Evolutionary conservation across 75 land plant species (phyloP).

Genomic region (Azolla pinnata): DNA sequence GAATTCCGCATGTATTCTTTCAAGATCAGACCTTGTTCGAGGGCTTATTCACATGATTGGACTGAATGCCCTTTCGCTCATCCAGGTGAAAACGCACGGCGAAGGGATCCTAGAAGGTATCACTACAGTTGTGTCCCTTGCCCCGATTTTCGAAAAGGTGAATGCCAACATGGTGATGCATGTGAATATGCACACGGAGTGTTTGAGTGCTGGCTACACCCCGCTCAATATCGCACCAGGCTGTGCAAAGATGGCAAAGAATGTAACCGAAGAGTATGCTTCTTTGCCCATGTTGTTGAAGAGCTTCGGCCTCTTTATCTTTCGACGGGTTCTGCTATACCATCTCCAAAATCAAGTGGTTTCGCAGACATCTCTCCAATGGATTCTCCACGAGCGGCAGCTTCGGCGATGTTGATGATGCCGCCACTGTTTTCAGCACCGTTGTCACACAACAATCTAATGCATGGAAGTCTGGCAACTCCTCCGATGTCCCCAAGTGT

Average conservation of each 20-base stretch:
- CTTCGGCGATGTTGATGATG: slow-evolving; percentile 30
- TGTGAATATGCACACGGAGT: slow-evolving; percentile 88
- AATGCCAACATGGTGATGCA: slow-evolving; percentile 58
- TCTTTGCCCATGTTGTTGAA: slow-evolving; percentile 58
- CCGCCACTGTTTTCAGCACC: no score
- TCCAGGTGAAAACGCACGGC: slow-evolving; percentile 76
- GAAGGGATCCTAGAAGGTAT: slow-evolving; percentile 67
- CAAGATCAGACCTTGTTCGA: slow-evolving; percentile 68
- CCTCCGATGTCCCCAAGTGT: no score
- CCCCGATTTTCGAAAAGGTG: slow-evolving; percentile 79
- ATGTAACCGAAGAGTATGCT: slow-evolving; percentile 51
- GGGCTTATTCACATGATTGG: slow-evolving; percentile 84
- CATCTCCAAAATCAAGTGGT: slow-evolving; percentile 48
- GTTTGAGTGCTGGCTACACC: slow-evolving; percentile 86
- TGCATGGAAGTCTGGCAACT: no score
- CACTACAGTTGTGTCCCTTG: slow-evolving; percentile 83
- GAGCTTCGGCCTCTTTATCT: slow-evolving; percentile 68
- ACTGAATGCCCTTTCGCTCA: slow-evolving; percentile 87
- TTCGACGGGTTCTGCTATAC: slow-evolving; percentile 58
- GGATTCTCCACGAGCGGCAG: slow-evolving; percentile 31
- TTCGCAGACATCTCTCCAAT: slow-evolving; percentile 33
- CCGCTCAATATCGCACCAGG: slow-evolving; percentile 67
- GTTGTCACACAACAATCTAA: no score
- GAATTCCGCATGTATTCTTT: slow-evolving; percentile 81
- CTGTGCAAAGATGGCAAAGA: slow-evolving; percentile 66